Evolutionary conservation across 2,329 filamentous ascomycete species (phyloP).

Genomic region (Clarireedia hainanense): DNA sequence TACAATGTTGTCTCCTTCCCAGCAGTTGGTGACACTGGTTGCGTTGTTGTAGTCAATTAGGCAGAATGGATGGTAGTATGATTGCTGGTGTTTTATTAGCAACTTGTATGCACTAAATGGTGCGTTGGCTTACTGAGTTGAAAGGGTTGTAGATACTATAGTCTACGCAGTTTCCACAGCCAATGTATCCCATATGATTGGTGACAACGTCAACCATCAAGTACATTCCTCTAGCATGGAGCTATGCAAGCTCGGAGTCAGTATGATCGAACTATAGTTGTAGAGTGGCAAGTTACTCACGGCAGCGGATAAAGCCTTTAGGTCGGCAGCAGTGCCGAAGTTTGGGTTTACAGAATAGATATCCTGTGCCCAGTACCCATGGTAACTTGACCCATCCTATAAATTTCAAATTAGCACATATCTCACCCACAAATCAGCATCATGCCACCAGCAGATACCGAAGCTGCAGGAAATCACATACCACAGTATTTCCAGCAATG

Average conservation of each 20-base stretch:
- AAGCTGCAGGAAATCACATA: neutral
- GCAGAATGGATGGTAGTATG: constrained; percentile 30
- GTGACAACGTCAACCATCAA: constrained; percentile 46
- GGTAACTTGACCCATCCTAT: constrained; percentile 33
- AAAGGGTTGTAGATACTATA: constrained; percentile 34
- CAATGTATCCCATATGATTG: constrained; percentile 37
- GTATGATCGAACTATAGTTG: neutral
- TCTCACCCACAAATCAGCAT: neutral
- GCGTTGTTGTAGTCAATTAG: constrained; percentile 31
- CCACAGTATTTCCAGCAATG: constrained; percentile 28
- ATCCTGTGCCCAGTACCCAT: constrained; percentile 41
- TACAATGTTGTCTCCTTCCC: constrained; percentile 25
- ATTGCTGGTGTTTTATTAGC: constrained; percentile 11
- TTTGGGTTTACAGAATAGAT: constrained; percentile 41
- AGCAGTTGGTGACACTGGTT: constrained; percentile 22
- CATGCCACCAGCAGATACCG: neutral
- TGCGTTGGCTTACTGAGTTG: constrained; percentile 22
- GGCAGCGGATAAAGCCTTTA: constrained; percentile 37
- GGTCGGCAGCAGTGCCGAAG: constrained; percentile 40
- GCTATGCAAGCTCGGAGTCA: neutral
- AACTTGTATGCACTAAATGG: neutral
- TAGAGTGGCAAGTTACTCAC: constrained; percentile 17
- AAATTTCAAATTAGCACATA: neutral
- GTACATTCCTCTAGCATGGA: constrained; percentile 35
- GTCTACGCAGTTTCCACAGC: constrained; percentile 30